phyloP scores from a whole-genome alignment of 768 basidiomycete genomes.

The Phlebiopsis gigantea region DNA sequence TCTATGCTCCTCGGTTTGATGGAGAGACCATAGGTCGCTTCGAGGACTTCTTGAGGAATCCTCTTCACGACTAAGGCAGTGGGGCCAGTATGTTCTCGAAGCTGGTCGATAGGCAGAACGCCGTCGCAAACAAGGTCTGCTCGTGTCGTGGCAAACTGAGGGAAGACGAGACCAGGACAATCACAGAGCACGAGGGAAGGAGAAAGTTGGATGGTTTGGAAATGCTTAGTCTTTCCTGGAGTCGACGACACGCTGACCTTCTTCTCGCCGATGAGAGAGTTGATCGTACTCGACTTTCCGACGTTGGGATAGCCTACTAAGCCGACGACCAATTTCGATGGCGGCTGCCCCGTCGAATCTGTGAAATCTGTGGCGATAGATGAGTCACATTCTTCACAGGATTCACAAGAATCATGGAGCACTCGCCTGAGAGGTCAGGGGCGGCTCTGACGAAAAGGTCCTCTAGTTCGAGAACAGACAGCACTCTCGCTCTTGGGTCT shows the following conservation, averaged over 20 bases:
- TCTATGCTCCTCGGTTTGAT: slow-evolving; percentile 62
- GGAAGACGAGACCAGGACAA: slow-evolving; percentile 97
- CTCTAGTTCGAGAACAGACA: slow-evolving; percentile 86
- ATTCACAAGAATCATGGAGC: not conserved
- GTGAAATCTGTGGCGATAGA: slow-evolving; percentile 45
- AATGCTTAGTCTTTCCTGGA: slow-evolving; percentile 98
- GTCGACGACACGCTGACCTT: slow-evolving; percentile 98
- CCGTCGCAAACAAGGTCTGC: slow-evolving; percentile 96
- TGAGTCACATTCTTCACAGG: not conserved
- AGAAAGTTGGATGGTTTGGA: slow-evolving; percentile 96
- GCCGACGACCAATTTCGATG: slow-evolving; percentile 71
- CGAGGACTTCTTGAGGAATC: slow-evolving; percentile 79
- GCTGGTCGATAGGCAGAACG: slow-evolving; percentile 94
- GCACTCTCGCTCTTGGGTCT: slow-evolving; percentile 68
- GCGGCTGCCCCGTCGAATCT: slow-evolving; percentile 48
- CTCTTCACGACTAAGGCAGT: slow-evolving; percentile 70
- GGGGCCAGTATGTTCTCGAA: slow-evolving; percentile 90
- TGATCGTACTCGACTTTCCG: slow-evolving; percentile 97
- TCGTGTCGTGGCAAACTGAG: slow-evolving; percentile 95
- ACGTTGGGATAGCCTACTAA: slow-evolving; percentile 99
- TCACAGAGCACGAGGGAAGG: slow-evolving; percentile 85
- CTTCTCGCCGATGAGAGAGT: slow-evolving; percentile 92
- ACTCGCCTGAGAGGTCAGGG: slow-evolving; percentile 63
- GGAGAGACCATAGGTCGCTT: slow-evolving; percentile 81
- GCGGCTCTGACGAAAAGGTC: slow-evolving; percentile 68